Evolutionary conservation across 1,139 yeast species (phyloP).

Genomic region (Citeromyces hawaiiensis): DNA sequence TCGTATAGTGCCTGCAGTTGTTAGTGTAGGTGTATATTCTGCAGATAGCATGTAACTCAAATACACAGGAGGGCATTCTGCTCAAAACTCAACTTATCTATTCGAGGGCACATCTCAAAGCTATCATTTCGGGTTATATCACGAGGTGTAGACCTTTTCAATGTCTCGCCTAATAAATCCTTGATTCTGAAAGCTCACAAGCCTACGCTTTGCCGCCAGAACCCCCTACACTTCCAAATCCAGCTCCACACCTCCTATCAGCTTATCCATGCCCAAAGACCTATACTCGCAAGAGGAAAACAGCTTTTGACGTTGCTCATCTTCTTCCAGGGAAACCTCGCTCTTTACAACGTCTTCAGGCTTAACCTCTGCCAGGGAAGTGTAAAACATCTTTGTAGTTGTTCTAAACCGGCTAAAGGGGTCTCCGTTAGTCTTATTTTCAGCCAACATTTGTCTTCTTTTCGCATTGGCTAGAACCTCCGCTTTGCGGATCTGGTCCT

Average conservation of each 20-base stretch:
- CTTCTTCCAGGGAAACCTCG: slow-evolving; percentile 3
- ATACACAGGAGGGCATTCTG: too few relatives aligned
- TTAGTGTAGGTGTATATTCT: too few relatives aligned
- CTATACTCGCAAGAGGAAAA: not conserved
- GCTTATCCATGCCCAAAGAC: not conserved
- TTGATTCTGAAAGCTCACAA: too few relatives aligned
- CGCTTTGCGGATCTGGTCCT: slow-evolving; percentile 65
- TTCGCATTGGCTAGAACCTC: slow-evolving; percentile 53
- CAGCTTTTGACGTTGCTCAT: not conserved
- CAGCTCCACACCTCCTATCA: not conserved
- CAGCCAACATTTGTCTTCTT: slow-evolving; percentile 29
- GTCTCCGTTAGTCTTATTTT: slow-evolving; percentile 45
- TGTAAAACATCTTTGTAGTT: slow-evolving; percentile 69
- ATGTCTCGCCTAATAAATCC: too few relatives aligned
- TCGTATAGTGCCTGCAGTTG: too few relatives aligned
- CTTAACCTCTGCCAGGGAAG: slow-evolving; percentile 8
- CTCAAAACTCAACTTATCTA: too few relatives aligned
- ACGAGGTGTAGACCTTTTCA: too few relatives aligned
- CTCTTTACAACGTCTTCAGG: not conserved
- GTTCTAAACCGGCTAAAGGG: slow-evolving; percentile 89
- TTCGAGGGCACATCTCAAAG: too few relatives aligned
- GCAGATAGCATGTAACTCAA: too few relatives aligned
- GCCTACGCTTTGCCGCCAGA: too few relatives aligned
- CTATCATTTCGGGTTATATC: too few relatives aligned
- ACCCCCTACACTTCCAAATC: too few relatives aligned